phyloP scores from a whole-genome alignment of 805 yeast species.

The Citeromyces matritensis region DNA sequence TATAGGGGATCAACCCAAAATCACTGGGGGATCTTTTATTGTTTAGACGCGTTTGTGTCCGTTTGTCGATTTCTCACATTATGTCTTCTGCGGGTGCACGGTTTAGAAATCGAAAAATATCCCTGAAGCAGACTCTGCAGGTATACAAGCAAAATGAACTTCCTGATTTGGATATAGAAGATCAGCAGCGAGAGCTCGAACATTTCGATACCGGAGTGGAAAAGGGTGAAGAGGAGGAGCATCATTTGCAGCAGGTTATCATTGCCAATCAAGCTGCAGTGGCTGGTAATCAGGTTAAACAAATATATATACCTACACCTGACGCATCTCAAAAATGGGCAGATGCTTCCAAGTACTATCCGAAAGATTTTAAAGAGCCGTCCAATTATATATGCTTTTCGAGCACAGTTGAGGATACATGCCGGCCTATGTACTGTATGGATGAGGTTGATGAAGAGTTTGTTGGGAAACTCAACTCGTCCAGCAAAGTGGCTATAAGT shows the following conservation, averaged over 20 bases:
- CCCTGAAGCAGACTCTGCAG: slow-evolving; percentile 76
- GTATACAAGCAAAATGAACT: slow-evolving; percentile 67
- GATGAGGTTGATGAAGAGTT: slow-evolving; percentile 80
- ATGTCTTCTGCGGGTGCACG: slow-evolving; percentile 42
- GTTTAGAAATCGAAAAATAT: slow-evolving; percentile 88
- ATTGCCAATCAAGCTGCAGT: slow-evolving; percentile 60
- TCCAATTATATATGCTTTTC: slow-evolving; percentile 74
- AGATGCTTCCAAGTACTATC: slow-evolving; percentile 62
- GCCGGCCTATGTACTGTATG: slow-evolving; percentile 76
- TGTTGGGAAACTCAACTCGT: slow-evolving; percentile 23
- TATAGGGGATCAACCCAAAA: no score
- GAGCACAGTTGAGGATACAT: slow-evolving; percentile 92
- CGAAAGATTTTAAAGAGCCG: slow-evolving; percentile 54
- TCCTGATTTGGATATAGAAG: slow-evolving; percentile 65
- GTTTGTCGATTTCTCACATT: no score
- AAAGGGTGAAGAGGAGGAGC: slow-evolving; percentile 94
- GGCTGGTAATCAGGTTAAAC: slow-evolving; percentile 27
- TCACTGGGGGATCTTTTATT: no score
- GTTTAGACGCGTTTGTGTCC: no score
- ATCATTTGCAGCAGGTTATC: slow-evolving; percentile 84
- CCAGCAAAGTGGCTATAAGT: slow-evolving; percentile 17
- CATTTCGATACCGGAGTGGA: slow-evolving; percentile 96
- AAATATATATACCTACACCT: slow-evolving; percentile 89
- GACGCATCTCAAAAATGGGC: slow-evolving; percentile 79
- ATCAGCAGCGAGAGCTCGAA: slow-evolving; percentile 73